A percentile compares a stretch with the other conserved stretches of the same genome.
Evolutionary conservation across 2,329 filamentous ascomycete genomes (phyloP).

Genomic region (Pseudodiploospora longispora): DNA sequence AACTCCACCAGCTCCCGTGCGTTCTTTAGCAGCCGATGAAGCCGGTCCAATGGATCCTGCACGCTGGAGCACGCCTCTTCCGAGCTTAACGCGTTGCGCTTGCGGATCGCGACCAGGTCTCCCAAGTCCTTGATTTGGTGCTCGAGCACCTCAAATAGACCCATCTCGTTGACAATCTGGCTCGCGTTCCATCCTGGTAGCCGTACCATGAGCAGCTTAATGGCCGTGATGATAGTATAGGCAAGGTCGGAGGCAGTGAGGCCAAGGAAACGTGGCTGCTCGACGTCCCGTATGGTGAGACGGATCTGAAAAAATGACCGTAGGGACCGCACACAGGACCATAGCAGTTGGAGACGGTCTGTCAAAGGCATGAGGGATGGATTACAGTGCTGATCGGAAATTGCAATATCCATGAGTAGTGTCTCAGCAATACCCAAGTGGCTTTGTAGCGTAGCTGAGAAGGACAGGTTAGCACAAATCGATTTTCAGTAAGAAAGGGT

Average conservation of each 20-base stretch:
- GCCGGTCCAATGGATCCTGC: conserved; percentile 25
- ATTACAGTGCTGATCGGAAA: conserved; percentile 29
- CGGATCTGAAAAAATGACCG: conserved; percentile 31
- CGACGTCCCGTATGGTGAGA: conserved; percentile 22
- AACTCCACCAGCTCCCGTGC: conserved; percentile 21
- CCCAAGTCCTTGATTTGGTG: conserved; percentile 22
- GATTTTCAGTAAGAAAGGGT: background rate
- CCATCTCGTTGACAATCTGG: conserved; percentile 28
- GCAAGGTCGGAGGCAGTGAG: conserved; percentile 39
- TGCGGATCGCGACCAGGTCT: conserved; percentile 21
- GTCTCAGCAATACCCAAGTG: conserved; percentile 38
- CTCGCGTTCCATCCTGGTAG: conserved; percentile 38
- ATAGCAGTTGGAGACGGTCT: conserved; percentile 38
- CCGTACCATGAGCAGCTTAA: conserved; percentile 38
- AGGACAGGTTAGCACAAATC: background rate
- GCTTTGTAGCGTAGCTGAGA: conserved; percentile 29
- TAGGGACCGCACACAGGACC: conserved; percentile 33
- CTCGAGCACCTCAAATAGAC: conserved; percentile 18
- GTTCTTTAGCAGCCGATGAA: conserved; percentile 22
- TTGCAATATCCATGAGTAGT: conserved; percentile 38
- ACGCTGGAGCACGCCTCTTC: conserved; percentile 3
- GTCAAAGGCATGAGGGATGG: conserved; percentile 23
- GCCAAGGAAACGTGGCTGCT: conserved; percentile 32
- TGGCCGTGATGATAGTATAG: conserved; percentile 36
- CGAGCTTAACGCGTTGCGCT: conserved; percentile 17